phyloP scores from a whole-genome alignment of 495 filamentous ascomycete genomes.

The Xylaria telfairii region DNA sequence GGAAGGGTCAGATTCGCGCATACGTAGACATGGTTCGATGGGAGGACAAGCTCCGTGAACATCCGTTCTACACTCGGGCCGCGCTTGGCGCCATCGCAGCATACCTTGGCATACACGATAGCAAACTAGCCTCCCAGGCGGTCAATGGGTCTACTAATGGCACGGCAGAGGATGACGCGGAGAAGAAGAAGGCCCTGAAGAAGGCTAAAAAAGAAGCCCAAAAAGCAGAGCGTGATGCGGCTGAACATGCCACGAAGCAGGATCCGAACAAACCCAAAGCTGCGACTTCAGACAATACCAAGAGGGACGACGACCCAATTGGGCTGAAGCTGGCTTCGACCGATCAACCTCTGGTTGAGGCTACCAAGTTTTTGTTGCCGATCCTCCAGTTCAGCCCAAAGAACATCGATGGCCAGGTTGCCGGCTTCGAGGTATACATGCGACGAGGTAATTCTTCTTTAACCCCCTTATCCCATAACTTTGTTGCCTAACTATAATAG shows the following conservation, averaged over 20 bases:
- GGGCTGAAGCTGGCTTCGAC: constrained; percentile 80
- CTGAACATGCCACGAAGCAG: constrained; percentile 73
- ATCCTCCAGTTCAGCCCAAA: constrained; percentile 83
- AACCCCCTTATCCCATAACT: not conserved
- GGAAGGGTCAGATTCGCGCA: constrained; percentile 92
- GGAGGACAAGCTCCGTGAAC: constrained; percentile 88
- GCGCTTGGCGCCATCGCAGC: constrained; percentile 81
- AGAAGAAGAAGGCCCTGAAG: constrained; percentile 91
- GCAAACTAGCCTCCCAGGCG: constrained; percentile 67
- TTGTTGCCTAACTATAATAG: constrained; percentile 55
- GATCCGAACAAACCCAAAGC: constrained; percentile 69
- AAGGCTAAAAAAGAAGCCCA: constrained; percentile 94
- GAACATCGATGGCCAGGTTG: constrained; percentile 79
- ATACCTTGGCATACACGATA: constrained; percentile 81
- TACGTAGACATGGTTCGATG: constrained; percentile 96
- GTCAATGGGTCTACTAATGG: constrained; percentile 52
- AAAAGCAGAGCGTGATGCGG: constrained; percentile 80
- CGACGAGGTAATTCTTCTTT: constrained; percentile 55
- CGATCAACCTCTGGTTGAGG: constrained; percentile 80
- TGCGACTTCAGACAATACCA: constrained; percentile 63
- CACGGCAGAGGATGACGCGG: constrained; percentile 66
- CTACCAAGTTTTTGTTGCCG: constrained; percentile 82
- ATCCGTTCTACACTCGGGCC: constrained; percentile 91
- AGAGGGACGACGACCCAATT: constrained; percentile 88
- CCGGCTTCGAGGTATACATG: constrained; percentile 89